Conservation (phyloP, 129 eudicot species). For the Calendula officinalis region DNA sequence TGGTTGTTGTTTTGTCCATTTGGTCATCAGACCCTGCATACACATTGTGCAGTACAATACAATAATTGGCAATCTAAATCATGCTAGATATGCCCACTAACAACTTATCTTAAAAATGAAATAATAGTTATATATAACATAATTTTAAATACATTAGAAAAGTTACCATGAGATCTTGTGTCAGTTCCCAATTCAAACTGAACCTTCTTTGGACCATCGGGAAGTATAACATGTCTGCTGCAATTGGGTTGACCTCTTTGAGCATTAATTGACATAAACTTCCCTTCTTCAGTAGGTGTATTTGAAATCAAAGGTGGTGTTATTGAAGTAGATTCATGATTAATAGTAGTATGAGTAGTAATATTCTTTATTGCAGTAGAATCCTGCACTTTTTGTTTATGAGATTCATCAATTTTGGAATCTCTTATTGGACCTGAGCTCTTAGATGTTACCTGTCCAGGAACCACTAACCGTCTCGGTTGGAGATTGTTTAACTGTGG, state of each 20-base stretch:
- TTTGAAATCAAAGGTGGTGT: slow-evolving; percentile 58
- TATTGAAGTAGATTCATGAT: slow-evolving; percentile 54
- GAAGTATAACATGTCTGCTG: slow-evolving; percentile 17
- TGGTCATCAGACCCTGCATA: slow-evolving; percentile 63
- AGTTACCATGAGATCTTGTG: slow-evolving; percentile 50
- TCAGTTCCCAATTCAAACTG: slow-evolving; percentile 50
- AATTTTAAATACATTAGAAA: slow-evolving; percentile 1
- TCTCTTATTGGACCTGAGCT: slow-evolving; percentile 31
- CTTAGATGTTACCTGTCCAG: slow-evolving; percentile 46
- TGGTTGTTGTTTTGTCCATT: slow-evolving; percentile 50
- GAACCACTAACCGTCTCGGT: slow-evolving; percentile 59
- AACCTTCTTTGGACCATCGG: slow-evolving; percentile 73
- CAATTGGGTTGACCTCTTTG: slow-evolving; percentile 40
- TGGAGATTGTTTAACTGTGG: slow-evolving; percentile 47
- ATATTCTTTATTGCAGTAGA: slow-evolving; percentile 26
- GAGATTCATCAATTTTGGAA: slow-evolving; percentile 34
- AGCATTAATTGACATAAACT: slow-evolving; percentile 31
- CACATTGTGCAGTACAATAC: slow-evolving; percentile 37
- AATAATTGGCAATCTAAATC: slow-evolving; percentile 32
- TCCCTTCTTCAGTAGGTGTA: slow-evolving; percentile 45
- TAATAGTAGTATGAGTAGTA: slow-evolving; percentile 29
- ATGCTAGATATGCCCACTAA: slow-evolving; percentile 6
- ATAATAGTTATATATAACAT: background rate
- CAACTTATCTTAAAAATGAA: slow-evolving; percentile 1
- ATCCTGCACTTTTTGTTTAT: slow-evolving; percentile 27